phyloP scores from a whole-genome alignment of 139 green algal species.

The Edaphochlamys debaryana region DNA sequence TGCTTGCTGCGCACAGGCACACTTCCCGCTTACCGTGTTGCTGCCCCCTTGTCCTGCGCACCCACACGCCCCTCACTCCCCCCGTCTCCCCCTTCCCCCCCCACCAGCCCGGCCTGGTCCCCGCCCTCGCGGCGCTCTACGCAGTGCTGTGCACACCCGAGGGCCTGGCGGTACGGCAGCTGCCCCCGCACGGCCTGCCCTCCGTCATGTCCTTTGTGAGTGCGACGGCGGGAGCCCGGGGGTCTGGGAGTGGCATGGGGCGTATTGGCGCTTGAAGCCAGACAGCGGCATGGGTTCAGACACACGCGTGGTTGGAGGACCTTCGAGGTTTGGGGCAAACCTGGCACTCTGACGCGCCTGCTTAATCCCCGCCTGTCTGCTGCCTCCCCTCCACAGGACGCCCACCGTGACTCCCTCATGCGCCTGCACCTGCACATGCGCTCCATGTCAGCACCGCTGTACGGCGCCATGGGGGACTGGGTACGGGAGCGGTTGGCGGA shows the following conservation, averaged over 20 bases:
- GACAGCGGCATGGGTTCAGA: neutral
- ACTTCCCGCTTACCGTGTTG: too few relatives aligned
- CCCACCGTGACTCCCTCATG: conserved; percentile 11
- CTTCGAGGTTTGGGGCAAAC: too few relatives aligned
- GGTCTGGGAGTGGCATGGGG: neutral
- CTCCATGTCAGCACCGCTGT: neutral
- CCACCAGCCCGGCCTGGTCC: conserved; percentile 7
- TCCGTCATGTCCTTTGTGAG: too few relatives aligned
- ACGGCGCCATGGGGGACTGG: conserved; percentile 2
- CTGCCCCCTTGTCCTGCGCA: too few relatives aligned
- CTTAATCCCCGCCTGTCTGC: too few relatives aligned
- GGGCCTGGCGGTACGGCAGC: neutral
- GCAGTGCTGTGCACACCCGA: neutral
- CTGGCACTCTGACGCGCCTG: too few relatives aligned
- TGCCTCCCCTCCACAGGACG: conserved; percentile 13
- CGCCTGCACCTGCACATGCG: conserved; percentile 13
- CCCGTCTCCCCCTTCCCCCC: too few relatives aligned
- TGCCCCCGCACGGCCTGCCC: neutral
- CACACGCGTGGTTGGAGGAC: too few relatives aligned
- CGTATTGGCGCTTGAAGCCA: neutral
- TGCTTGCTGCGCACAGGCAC: too few relatives aligned
- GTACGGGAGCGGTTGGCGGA: conserved; percentile 13
- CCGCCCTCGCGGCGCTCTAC: conserved; percentile 5
- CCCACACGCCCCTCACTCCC: too few relatives aligned
- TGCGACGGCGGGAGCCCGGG: neutral